Percentiles rank a stretch among this genome's conserved stretches.
Evolutionary conservation across 1,284 basidiomycete genomes (phyloP).

Genomic region (Ganoderma lucidum): DNA sequence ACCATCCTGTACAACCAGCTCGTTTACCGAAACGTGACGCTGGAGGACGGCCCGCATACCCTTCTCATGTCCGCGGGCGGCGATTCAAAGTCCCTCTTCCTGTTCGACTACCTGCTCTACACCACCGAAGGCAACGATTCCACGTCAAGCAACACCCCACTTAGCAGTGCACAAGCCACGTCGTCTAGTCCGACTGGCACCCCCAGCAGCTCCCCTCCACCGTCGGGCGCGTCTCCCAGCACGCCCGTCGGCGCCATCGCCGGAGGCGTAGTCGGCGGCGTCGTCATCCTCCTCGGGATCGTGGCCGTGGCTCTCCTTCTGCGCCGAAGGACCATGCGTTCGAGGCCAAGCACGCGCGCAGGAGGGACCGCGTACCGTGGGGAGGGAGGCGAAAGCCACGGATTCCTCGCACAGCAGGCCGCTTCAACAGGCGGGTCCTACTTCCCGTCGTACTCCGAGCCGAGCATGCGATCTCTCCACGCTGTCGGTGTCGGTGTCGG

Average conservation of each 20-base stretch:
- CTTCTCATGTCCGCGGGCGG: slow-evolving; percentile 21
- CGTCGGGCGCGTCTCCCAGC: background rate
- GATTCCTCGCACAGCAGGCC: background rate
- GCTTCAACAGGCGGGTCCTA: too few species aligned
- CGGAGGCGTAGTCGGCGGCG: background rate
- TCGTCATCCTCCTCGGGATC: background rate
- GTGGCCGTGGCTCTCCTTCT: background rate
- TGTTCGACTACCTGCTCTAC: slow-evolving; percentile 36
- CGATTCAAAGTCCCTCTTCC: slow-evolving; percentile 22
- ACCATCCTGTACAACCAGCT: background rate
- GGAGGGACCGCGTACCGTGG: background rate
- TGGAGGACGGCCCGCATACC: slow-evolving; percentile 30
- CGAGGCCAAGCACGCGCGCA: background rate
- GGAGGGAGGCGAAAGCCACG: background rate
- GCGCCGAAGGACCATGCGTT: background rate
- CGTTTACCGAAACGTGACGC: slow-evolving; percentile 33
- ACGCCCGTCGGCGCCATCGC: background rate
- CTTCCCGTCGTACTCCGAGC: background rate
- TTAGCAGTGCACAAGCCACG: background rate
- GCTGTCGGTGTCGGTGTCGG: background rate
- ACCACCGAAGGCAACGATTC: slow-evolving; percentile 3
- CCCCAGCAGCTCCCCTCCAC: background rate
- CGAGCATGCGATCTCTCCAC: background rate
- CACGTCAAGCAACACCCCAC: background rate
- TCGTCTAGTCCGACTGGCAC: background rate